Evolutionary conservation across 306 rosid genomes (phyloP), one percentile per base, ranked within the genome.

Genomic region (Ammopiptanthus mongolicus): DNA sequence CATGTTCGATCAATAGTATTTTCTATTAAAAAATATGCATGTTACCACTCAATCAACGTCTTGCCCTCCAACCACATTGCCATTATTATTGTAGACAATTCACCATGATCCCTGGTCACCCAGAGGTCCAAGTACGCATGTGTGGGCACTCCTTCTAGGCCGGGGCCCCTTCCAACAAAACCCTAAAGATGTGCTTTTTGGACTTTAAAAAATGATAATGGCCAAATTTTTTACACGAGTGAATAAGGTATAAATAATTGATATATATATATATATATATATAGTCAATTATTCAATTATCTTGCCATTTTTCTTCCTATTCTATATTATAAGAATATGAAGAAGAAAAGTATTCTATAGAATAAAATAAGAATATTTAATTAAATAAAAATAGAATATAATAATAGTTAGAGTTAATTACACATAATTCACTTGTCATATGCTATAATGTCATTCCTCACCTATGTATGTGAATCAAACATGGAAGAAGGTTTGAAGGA

Each of bases 41-140:
- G 33, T 29, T 42, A 44, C 6, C 29, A 1, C 37, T 65, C 64
- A 65, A 42, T 57, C 65, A 65, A 2, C 17, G 65, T 46, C 76
- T 46, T 36, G 46, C 36, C 36, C 51, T 34, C 17, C 37, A 66
- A 47, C 50, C 64, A 72, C 28, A 42, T 41, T 52, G 61, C 61
- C 48, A 61, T 51, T 75, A 68, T 62, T 68, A 68, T 74, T 60
- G 69, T 8, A 69, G 72, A 74, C 84, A 68, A 61, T 68, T 74
- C 77, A 75, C 73, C 28, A 9, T 60, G 52, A 28, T 33, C 29
- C 29, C 6, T 3, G 10, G 12, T 61, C 34, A 29, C 19, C 58
- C 14, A 33, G n/a, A 36, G 63, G 14, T 39, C 42, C 52, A 62
- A 34, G 33, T 34, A 23, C 7, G 47, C 68, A 28, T 41, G 1